phyloP scores from a whole-genome alignment of 2,329 filamentous ascomycete genomes.

The Malbranchea zuffiana region DNA sequence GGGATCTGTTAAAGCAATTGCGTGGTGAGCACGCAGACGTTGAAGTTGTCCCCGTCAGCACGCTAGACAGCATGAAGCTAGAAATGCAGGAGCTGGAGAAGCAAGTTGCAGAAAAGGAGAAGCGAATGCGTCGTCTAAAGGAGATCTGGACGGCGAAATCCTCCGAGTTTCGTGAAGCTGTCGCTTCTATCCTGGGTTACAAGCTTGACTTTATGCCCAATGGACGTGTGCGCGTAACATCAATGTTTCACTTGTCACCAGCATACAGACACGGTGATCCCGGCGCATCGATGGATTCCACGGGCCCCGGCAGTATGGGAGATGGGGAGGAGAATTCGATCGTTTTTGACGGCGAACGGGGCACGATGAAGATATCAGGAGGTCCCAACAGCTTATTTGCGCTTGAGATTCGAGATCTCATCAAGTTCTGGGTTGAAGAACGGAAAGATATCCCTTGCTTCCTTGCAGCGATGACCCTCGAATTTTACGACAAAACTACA shows the following conservation, averaged over 20 bases:
- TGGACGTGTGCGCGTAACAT: constrained; percentile 85
- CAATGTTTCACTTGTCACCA: constrained; percentile 63
- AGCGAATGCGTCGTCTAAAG: constrained; percentile 73
- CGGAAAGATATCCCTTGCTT: constrained; percentile 91
- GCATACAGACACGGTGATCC: constrained; percentile 33
- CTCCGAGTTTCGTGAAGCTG: constrained; percentile 88
- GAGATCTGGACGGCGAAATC: constrained; percentile 89
- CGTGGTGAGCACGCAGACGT: constrained; percentile 38
- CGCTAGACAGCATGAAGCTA: constrained; percentile 62
- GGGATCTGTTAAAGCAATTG: constrained; percentile 66
- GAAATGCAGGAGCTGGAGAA: constrained; percentile 64
- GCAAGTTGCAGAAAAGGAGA: constrained; percentile 58
- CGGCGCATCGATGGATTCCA: constrained; percentile 50
- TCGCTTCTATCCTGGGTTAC: constrained; percentile 85
- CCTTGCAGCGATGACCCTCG: constrained; percentile 76
- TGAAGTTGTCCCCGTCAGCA: constrained; percentile 62
- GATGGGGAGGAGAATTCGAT: constrained; percentile 46
- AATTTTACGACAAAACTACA: constrained; percentile 66
- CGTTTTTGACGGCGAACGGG: constrained; percentile 84
- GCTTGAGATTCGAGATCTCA: constrained; percentile 68
- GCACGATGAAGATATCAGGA: constrained; percentile 95
- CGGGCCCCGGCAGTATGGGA: constrained; percentile 34
- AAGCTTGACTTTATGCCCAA: constrained; percentile 95
- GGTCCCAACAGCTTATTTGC: constrained; percentile 82
- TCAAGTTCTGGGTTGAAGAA: constrained; percentile 92